Evolutionary conservation across 169 alveolate species (phyloP).

Genomic region (Plasmodium adleri): DNA sequence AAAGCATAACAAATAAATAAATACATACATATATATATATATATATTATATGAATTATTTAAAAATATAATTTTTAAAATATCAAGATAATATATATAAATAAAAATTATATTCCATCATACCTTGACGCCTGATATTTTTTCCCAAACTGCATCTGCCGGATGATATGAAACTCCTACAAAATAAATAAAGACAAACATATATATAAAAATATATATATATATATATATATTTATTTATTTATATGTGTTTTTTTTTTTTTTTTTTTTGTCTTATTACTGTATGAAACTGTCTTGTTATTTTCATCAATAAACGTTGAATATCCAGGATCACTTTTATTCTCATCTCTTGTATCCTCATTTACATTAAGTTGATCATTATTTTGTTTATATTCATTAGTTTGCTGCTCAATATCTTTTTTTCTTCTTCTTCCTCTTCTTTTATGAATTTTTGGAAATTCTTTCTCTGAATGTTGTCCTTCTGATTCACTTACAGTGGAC

Average conservation of each 20-base stretch:
- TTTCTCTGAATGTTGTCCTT: conserved; percentile 33
- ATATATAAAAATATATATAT: background rate
- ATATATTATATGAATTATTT: background rate
- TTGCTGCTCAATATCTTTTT: conserved; percentile 18
- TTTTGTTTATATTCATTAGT: background rate
- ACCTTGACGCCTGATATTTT: conserved; percentile 71
- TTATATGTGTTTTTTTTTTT: background rate
- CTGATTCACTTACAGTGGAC: conserved; percentile 53
- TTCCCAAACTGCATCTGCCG: conserved; percentile 73
- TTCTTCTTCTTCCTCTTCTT: conserved; percentile 61
- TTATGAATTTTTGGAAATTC: conserved; percentile 30
- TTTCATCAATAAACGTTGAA: conserved; percentile 66
- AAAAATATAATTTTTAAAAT: background rate
- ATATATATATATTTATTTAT: background rate
- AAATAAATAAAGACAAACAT: conserved; percentile 6
- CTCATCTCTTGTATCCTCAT: conserved; percentile 19
- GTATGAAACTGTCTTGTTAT: conserved; percentile 57
- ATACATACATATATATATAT: background rate
- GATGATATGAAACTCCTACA: conserved; percentile 48
- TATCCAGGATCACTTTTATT: conserved; percentile 21
- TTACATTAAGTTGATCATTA: background rate
- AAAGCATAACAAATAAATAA: background rate
- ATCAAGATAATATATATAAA: background rate
- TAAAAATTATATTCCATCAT: background rate
- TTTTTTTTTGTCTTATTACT: conserved; percentile 22